A percentile compares a stretch with the other conserved stretches of the same genome.
These are phyloP conservation scores for Euphorbia schlechtendalii DNA, from an alignment of 441 rosid genomes.

Conservation along the genomic window DNA sequence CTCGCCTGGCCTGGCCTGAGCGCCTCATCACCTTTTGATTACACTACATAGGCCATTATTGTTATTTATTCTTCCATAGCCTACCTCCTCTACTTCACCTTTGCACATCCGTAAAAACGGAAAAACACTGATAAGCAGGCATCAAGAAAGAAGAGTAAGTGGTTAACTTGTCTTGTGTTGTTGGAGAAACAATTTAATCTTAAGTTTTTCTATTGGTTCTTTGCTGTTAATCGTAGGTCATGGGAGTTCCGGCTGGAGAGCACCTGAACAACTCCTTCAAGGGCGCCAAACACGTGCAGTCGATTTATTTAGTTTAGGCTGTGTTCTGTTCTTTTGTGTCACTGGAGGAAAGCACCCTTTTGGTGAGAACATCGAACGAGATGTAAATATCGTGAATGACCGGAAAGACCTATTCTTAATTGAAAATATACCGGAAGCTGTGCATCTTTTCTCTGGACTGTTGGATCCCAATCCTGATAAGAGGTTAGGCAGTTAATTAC, in stretches of 20 bases:
- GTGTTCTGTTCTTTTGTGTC: slow-evolving; percentile 79
- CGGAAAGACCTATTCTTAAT: slow-evolving; percentile 79
- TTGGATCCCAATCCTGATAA: slow-evolving; percentile 59
- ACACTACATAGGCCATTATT: not conserved
- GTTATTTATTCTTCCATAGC: not conserved
- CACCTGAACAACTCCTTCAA: slow-evolving; percentile 82
- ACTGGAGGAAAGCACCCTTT: slow-evolving; percentile 82
- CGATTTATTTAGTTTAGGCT: slow-evolving; percentile 84
- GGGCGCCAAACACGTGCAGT: slow-evolving; percentile 79
- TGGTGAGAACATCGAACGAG: slow-evolving; percentile 74
- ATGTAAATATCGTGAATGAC: slow-evolving; percentile 69
- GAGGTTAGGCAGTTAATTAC: slow-evolving; percentile 37
- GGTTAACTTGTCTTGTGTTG: no score
- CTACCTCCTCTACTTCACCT: not conserved
- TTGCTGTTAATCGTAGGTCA: slow-evolving; percentile 40
- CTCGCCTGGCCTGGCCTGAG: no score
- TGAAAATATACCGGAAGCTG: slow-evolving; percentile 81
- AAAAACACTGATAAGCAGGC: not conserved
- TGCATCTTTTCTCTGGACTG: slow-evolving; percentile 61
- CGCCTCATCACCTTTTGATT: no score
- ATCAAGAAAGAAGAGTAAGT: not conserved
- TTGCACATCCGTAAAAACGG: not conserved
- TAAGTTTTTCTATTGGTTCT: slow-evolving; percentile 8
- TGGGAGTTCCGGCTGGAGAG: slow-evolving; percentile 98
- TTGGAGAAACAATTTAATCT: slow-evolving; percentile 1